phyloP scores from a whole-genome alignment of 1,284 basidiomycete species.

The Abortiporus biennis region DNA sequence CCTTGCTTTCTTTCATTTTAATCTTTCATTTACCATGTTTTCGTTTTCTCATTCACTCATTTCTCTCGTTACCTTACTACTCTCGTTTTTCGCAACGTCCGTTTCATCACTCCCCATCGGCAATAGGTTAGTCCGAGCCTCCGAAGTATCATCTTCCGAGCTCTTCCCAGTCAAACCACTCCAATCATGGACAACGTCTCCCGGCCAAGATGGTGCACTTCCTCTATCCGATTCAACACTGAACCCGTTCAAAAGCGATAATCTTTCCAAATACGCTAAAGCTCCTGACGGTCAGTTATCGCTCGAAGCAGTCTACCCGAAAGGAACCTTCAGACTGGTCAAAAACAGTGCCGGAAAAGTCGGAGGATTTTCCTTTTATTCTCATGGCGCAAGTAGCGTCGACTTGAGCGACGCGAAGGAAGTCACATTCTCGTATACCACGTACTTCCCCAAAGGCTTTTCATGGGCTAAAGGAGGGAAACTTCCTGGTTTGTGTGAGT shows the following conservation, averaged over 20 bases:
- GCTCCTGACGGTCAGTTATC: constrained; percentile 41
- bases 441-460: constrained; percentile 50
- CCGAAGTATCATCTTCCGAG: no score
- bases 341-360: constrained; percentile 38
- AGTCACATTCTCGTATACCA: constrained; percentile 45
- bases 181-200: constrained; percentile 34
- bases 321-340: constrained; percentile 48
- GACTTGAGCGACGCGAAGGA: constrained; percentile 37
- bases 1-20: no score
- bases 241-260: constrained; percentile 20
- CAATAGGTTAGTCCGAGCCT: no score
- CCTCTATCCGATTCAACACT: constrained; percentile 31
- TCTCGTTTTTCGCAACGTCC: no score
- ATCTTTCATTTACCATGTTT: no score
- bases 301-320: constrained; percentile 51
- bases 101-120: no score
- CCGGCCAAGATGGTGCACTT: constrained; percentile 18
- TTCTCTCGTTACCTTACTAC: no score
- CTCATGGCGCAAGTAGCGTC: constrained; percentile 33
- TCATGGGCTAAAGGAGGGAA: constrained; percentile 41
- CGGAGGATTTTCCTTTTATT: constrained; percentile 61
- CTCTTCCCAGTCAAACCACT: constrained; percentile 39
- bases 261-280: constrained; percentile 28
- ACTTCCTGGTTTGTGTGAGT: constrained; percentile 49
- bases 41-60: no score